Evolutionary conservation across 2,329 filamentous ascomycete species (phyloP), one percentile per base, ranked within the genome.

Genomic region (Colletotrichum lentis): DNA sequence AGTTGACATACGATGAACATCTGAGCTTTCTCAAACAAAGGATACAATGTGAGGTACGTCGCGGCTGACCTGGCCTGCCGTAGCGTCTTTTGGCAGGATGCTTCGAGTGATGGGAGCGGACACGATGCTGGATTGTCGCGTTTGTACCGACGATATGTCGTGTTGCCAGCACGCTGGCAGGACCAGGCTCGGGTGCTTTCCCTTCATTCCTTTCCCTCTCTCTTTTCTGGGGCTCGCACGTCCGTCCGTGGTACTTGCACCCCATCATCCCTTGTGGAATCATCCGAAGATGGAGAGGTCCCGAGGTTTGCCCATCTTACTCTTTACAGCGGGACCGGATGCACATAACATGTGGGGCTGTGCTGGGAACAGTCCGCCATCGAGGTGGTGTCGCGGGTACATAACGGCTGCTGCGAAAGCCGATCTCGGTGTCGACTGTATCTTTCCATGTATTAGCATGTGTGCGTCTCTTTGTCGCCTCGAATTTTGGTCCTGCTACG

Each of bases 301-400:
- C 58, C 22, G n/a, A 43, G 6, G 16, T 27, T 31, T 52, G 16
- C 18, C 18, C 11, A 37, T 18, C 24, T 20, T 37, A 47, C 37
- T 67, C 24, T 64, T 35, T 59, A 35, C 35, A n/a, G 47, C 43
- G 64, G 53, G n/a, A 58, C 64, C n/a, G 24, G n/a, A 14, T 22
- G 31, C 16, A 27, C 11, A 35, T 8, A 27, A n/a, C 4, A n/a
- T 43, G 41, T 43, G 47, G 22, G 12, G 10, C 27, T 14, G 11
- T 31, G 12, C 8, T 52, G 24, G 44, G 27, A 31, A n/a, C 31
- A 2, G 16, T 31, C 27, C 10, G n/a, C 16, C 7, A 24, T 24
- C 14, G 46, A 22, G 16, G 49, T 39, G 12, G 41, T 37, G 22
- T 11, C 37, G 20, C 4, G 12, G 43, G 43, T 8, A 46, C 43